A percentile compares a stretch with the other conserved stretches of the same genome.
These are phyloP conservation scores for sorghum (Sorghum bicolor) DNA, from an alignment of 176 grass and related monocot genomes.

Conservation along the genomic window Sorghum_bicolor_NCBIv3 NC_012873.2:61860001-61860500, in stretches of 20 bases:
- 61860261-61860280: conserved; percentile 29
- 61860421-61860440: neutral
- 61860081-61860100: neutral
- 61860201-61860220: neutral
- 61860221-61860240: neutral
- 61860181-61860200: conserved; percentile 40
- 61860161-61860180: conserved; percentile 19
- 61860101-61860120: conserved; percentile 6
- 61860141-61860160: neutral
- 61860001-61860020: too few relatives aligned
- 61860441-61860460: neutral
- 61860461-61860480: neutral
- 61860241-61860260: neutral
- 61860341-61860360: neutral
- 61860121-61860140: neutral
- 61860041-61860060: too few relatives aligned
- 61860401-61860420: neutral
- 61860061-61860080: neutral
- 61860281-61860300: conserved; percentile 13
- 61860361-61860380: neutral
- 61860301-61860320: neutral
- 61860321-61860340: neutral
- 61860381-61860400: neutral
- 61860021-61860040: too few relatives aligned
- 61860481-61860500: neutral